These are phyloP conservation scores for Saturnispora saitoi DNA, from an alignment of 805 yeast genomes.

Conservation along the genomic window DNA sequence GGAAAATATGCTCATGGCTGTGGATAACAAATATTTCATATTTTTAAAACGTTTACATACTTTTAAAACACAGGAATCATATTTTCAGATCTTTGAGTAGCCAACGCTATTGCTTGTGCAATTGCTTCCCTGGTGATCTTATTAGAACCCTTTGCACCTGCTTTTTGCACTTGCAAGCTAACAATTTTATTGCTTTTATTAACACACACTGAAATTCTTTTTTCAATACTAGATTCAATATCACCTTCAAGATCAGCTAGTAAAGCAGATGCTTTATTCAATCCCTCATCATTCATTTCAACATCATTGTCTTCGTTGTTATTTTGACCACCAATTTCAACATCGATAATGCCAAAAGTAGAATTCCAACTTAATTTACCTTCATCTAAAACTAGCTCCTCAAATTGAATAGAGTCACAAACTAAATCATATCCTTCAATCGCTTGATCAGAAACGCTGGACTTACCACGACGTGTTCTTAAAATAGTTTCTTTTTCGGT, in stretches of 20 bases:
- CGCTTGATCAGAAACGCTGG: constrained; percentile 29
- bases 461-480: constrained; percentile 11
- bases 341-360: constrained; percentile 52
- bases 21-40: no score
- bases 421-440: constrained; percentile 43
- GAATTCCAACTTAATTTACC: constrained; percentile 36
- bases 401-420: constrained; percentile 41
- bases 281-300: constrained; percentile 23
- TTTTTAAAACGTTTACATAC: neutral
- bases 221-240: constrained; percentile 63
- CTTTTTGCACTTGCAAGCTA: constrained; percentile 42
- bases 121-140: constrained; percentile 40
- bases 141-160: constrained; percentile 30
- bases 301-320: constrained; percentile 26
- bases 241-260: constrained; percentile 78
- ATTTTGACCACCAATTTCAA: constrained; percentile 29
- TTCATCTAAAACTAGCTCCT: constrained; percentile 33
- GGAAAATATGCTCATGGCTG: constrained; percentile 4
- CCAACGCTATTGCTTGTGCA: constrained; percentile 37
- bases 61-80: constrained; percentile 11
- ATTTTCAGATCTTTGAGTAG: constrained; percentile 40
- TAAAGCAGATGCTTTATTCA: constrained; percentile 29
- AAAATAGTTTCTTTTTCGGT: constrained; percentile 43
- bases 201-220: constrained; percentile 42
- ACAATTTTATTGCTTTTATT: constrained; percentile 28